A percentile compares a stretch with the other conserved stretches of the same genome.
These are phyloP conservation scores for Chaetomium strumarium DNA, from an alignment of 2,329 filamentous ascomycete genomes.

Conservation along the genomic window DNA sequence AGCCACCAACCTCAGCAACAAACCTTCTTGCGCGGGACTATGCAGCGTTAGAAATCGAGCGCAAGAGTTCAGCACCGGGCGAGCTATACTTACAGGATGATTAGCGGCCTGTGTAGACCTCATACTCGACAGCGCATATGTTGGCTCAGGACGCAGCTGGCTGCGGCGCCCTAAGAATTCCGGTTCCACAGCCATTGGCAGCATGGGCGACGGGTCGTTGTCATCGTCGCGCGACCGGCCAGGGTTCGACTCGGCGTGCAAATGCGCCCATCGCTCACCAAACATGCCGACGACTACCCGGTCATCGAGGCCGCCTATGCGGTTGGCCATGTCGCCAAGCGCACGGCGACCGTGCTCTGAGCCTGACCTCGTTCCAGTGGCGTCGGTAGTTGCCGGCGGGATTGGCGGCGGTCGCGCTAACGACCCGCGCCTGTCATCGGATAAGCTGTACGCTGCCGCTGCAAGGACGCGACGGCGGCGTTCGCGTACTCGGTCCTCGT, in stretches of 20 bases:
- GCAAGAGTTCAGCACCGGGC: neutral
- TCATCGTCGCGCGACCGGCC: conserved; percentile 13
- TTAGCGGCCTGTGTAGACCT: conserved; percentile 19
- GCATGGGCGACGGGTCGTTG: neutral
- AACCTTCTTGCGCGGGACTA: conserved; percentile 13
- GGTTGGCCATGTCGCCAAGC: conserved; percentile 3
- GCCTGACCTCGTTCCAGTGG: neutral
- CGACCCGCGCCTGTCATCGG: conserved; percentile 1
- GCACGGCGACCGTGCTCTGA: conserved; percentile 6
- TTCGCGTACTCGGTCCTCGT: conserved; percentile 19
- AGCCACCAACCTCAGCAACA: neutral
- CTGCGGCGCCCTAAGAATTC: conserved; percentile 13
- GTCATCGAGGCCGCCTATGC: conserved; percentile 8
- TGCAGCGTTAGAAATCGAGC: conserved; percentile 6
- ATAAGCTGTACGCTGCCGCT: conserved; percentile 7
- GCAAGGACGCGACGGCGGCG: conserved; percentile 22
- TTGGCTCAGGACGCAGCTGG: conserved; percentile 12
- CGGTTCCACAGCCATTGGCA: conserved; percentile 15
- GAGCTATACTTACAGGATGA: conserved; percentile 10
- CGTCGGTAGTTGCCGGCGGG: conserved; percentile 1
- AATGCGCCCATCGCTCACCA: conserved; percentile 26
- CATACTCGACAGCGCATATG: conserved; percentile 19
- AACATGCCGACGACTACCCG: conserved; percentile 23
- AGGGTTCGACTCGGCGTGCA: conserved; percentile 23
- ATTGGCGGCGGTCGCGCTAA: neutral